Base-by-base conservation (phyloP, 2,329 filamentous ascomycete species). In the Colletotrichum phormii region DNA sequence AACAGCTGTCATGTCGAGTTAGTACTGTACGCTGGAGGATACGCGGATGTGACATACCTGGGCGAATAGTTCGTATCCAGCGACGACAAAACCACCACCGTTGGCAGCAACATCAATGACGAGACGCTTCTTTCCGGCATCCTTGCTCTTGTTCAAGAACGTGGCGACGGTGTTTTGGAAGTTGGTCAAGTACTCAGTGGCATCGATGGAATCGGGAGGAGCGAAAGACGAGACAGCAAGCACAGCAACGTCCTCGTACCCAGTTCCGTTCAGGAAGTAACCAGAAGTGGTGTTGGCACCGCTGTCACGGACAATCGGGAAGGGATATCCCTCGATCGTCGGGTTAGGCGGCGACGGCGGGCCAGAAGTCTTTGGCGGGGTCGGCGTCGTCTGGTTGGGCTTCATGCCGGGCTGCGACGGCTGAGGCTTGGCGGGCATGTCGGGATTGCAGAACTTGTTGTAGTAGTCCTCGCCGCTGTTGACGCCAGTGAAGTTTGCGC, bases 51-150 rank as follows among this genome's bases (percentile, higher is more conserved):
- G 2, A 65, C 71, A 22, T 22, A 73, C 71, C 78, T 88, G 81
- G 65, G 88, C 88, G 81, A 92, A 91, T 31, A 92, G 83, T 77
- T 91, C 90, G 75, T 90, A 90, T 18, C 88, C 90, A n/a, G 88
- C 85, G 8, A 90, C 78, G 57, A 92, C 87, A 15, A 84, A 86
- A 29, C 90, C 90, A 54, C 90, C 90, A 2, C 86, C 87, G 75
- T 92, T 92, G 59, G 84, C 85, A 4, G 85, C 86, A 6, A 92
- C 80, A 75, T 92, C 90, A 35, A 92, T 82, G 12, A 92, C 86
- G 0, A 92, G 85, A 78, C 89, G 90, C 58, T 85, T 90, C 81
- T 90, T 91, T 69, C 86, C 87, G 1, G 83, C 84, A 11, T 83
- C 82, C 68, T 84, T 83, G 46, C 77, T 78, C 29, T 74, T 58